A percentile compares a stretch with the other conserved stretches of the same genome.
Conservation (phyloP, 768 basidiomycete species). For the Hygrophorus pudorinus region DNA sequence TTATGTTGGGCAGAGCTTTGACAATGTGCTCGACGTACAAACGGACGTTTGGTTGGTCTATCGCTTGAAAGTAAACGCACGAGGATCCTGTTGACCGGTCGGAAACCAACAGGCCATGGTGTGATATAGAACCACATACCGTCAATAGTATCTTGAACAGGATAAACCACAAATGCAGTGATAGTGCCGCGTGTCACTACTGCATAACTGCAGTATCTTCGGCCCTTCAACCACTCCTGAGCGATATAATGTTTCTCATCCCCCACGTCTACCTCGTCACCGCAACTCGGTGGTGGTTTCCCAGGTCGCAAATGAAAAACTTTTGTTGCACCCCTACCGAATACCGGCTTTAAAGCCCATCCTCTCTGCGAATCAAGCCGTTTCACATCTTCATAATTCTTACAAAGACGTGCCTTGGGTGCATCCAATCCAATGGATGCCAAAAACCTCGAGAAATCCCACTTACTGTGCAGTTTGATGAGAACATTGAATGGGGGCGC, state of each 20-base stretch:
- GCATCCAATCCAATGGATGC: constrained; percentile 5
- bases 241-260: constrained; percentile 13
- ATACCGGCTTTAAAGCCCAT: constrained; percentile 14
- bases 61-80: constrained; percentile 14
- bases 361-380: constrained; percentile 7
- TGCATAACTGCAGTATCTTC: constrained; percentile 13
- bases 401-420: constrained; percentile 10
- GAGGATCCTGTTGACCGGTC: constrained; percentile 8
- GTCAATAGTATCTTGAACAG: constrained; percentile 15
- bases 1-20: constrained; percentile 6
- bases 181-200: constrained; percentile 11
- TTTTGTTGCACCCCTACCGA: constrained; percentile 12
- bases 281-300: constrained; percentile 5
- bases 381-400: constrained; percentile 8
- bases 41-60: constrained; percentile 9
- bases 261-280: constrained; percentile 7
- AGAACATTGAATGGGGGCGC: constrained; percentile 12
- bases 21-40: constrained; percentile 9
- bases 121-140: constrained; percentile 4
- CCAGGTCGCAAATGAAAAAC: constrained; percentile 12
- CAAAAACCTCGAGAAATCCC: constrained; percentile 13
- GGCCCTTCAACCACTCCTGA: constrained; percentile 13
- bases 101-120: background rate
- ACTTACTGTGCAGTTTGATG: constrained; percentile 14
- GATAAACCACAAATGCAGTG: constrained; percentile 11